phyloP scores from a whole-genome alignment of 2,329 filamentous ascomycete genomes.

The Ophiostoma sp. region DNA sequence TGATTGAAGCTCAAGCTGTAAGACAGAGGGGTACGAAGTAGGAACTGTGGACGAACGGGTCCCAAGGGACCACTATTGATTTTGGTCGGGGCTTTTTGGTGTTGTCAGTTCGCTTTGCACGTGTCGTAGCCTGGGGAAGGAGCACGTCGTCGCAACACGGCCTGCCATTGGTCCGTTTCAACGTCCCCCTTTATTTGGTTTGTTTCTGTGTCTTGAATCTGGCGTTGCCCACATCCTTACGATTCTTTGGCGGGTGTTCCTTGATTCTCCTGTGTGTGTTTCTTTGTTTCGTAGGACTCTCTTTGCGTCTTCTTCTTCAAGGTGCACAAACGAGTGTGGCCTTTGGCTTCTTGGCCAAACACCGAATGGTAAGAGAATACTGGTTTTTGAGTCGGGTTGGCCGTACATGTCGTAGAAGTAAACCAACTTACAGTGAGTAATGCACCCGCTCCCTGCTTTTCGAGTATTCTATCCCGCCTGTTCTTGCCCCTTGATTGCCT shows the following conservation, averaged over 20 bases:
- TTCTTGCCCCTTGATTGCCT: background rate
- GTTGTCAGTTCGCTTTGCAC: background rate
- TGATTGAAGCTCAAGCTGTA: background rate
- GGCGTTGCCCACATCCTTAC: background rate
- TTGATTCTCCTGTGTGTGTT: background rate
- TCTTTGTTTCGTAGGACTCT: background rate
- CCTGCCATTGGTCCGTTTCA: constrained; percentile 1
- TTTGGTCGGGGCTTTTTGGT: background rate
- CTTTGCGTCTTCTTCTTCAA: background rate
- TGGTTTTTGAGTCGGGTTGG: background rate
- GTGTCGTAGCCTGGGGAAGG: constrained; percentile 9
- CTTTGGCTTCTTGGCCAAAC: background rate
- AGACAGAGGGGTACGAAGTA: background rate
- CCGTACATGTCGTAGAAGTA: background rate
- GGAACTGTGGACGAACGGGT: background rate
- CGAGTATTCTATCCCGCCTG: background rate
- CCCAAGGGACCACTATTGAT: background rate
- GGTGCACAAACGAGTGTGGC: background rate
- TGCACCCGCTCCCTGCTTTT: background rate
- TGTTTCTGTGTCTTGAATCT: background rate
- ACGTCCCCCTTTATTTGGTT: background rate
- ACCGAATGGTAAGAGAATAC: background rate
- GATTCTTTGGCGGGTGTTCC: background rate
- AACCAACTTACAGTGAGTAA: background rate
- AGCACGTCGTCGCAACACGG: constrained; percentile 14